Evolutionary conservation across 73 alveolate species (phyloP).

Genomic region (Blepharisma japonicum): DNA sequence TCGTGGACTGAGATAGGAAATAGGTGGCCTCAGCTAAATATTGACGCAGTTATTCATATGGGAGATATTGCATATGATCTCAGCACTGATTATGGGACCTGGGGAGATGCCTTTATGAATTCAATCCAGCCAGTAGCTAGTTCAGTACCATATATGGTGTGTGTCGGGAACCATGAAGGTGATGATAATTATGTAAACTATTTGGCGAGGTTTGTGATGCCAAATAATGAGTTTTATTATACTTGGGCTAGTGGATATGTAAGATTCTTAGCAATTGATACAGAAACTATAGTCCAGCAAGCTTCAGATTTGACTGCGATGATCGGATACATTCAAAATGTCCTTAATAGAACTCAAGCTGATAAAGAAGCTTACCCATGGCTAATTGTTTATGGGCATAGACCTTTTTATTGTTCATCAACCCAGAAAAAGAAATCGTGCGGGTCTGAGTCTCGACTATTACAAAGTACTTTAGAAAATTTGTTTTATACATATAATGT

Average conservation of each 20-base stretch:
- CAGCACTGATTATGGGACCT: neutral
- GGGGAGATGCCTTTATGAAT: constrained; percentile 14
- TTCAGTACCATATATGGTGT: constrained; percentile 12
- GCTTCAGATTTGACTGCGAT: neutral
- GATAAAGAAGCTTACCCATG: constrained; percentile 16
- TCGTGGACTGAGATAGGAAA: neutral
- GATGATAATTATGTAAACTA: neutral
- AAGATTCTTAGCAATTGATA: neutral
- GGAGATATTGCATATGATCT: constrained; percentile 26
- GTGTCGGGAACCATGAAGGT: constrained; percentile 1
- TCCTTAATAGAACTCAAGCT: neutral
- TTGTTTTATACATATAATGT: neutral
- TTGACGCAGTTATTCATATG: constrained; percentile 23
- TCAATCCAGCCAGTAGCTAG: constrained; percentile 21
- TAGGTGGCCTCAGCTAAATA: neutral
- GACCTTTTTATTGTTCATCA: neutral
- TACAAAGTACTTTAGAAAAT: neutral
- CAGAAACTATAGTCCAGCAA: neutral
- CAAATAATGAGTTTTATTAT: neutral
- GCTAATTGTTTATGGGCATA: neutral
- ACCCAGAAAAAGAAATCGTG: neutral
- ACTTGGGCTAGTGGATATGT: neutral
- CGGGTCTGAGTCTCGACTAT: neutral
- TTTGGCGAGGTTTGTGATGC: neutral
- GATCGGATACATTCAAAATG: neutral